phyloP scores from a whole-genome alignment of 305 asterid genomes.

The Fraxinus velutina region DNA sequence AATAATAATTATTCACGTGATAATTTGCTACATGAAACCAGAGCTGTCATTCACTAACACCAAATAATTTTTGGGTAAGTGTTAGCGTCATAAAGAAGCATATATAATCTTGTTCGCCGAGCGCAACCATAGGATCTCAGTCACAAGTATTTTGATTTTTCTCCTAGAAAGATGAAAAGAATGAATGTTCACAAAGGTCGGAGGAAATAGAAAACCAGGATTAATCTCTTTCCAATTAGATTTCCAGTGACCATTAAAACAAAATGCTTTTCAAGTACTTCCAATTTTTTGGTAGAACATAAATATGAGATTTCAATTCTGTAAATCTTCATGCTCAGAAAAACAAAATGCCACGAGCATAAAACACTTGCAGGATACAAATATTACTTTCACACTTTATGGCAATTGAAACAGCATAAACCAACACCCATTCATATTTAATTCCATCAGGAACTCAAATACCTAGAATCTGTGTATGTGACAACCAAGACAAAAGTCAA shows the following conservation, averaged over 20 bases:
- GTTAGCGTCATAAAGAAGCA: conserved; percentile 5
- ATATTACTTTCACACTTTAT: neutral
- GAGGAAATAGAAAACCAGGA: neutral
- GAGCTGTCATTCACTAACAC: conserved; percentile 3
- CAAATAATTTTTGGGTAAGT: neutral
- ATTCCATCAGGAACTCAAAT: neutral
- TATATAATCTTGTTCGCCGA: neutral
- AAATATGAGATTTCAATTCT: neutral
- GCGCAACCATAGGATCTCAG: neutral
- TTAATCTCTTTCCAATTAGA: neutral
- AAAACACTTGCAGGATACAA: neutral
- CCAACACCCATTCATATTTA: neutral
- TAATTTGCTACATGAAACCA: neutral
- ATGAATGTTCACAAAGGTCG: neutral
- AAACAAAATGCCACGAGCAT: neutral
- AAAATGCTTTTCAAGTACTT: neutral
- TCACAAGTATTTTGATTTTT: neutral
- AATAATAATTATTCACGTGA: neutral
- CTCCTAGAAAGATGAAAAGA: neutral
- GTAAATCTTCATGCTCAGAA: neutral
- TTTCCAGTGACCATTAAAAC: neutral
- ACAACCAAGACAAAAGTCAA: neutral
- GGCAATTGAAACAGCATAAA: neutral
- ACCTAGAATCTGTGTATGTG: neutral
- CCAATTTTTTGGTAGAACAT: neutral